Conservation (phyloP, 2,329 filamentous ascomycete genomes). For the Pseudogymnoascus sp. region DNA sequence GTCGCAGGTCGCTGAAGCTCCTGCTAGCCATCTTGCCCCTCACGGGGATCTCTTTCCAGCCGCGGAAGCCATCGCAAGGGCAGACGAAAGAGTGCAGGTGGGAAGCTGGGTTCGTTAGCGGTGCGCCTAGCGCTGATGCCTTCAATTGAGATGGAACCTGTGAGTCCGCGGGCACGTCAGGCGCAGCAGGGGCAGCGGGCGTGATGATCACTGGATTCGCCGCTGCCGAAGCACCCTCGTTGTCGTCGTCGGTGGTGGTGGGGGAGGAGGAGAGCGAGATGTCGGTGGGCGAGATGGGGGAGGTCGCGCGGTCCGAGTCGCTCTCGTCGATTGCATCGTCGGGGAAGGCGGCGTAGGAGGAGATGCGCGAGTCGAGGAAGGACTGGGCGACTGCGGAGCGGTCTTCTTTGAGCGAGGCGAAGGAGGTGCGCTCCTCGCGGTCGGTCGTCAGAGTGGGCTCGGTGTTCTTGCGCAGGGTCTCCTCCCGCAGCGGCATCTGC, state of each 20-base stretch:
- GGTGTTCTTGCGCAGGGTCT: background rate
- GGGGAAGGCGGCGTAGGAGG: slow-evolving; percentile 43
- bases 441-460: slow-evolving; percentile 15
- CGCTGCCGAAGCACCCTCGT: background rate
- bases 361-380: slow-evolving; percentile 56
- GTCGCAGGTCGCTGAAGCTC: slow-evolving; percentile 53
- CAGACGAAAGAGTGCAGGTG: slow-evolving; percentile 51
- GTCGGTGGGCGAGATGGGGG: slow-evolving; percentile 9
- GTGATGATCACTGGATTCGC: slow-evolving; percentile 28
- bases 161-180: background rate
- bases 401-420: slow-evolving; percentile 27
- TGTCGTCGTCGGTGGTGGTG: slow-evolving; percentile 13
- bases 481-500: background rate
- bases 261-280: slow-evolving; percentile 33
- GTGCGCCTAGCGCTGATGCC: slow-evolving; percentile 11
- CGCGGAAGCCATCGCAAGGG: slow-evolving; percentile 48
- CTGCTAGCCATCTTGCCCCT: slow-evolving; percentile 51
- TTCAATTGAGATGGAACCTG: background rate
- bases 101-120: slow-evolving; percentile 40
- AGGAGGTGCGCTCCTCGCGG: slow-evolving; percentile 25
- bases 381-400: slow-evolving; percentile 42
- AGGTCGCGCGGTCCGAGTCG: background rate
- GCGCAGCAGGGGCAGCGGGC: slow-evolving; percentile 33
- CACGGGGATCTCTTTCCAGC: slow-evolving; percentile 55
- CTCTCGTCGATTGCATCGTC: slow-evolving; percentile 46